Evolutionary conservation across 1,284 basidiomycete species (phyloP).

Genomic region (Somion occarium): DNA sequence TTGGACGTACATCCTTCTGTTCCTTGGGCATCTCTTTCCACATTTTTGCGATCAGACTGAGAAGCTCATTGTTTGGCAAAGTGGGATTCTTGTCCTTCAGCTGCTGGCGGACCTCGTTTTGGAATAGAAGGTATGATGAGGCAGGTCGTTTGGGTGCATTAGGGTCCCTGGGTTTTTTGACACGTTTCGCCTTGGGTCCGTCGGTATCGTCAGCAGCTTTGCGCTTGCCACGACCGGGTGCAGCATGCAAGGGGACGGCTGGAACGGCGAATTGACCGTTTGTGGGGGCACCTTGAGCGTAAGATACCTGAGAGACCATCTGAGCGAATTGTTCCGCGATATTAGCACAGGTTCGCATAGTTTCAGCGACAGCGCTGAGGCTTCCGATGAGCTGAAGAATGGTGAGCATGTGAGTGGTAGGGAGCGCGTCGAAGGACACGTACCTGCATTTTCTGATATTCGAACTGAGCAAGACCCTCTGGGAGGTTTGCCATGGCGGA

Average conservation of each 20-base stretch:
- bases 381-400: conserved; percentile 45
- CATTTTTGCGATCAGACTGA: conserved; percentile 65
- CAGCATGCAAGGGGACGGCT: conserved; percentile 17
- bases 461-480: conserved; percentile 36
- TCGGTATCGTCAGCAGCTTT: conserved; percentile 41
- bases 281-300: conserved; percentile 14
- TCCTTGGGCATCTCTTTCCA: conserved; percentile 70
- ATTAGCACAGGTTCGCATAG: conserved; percentile 54
- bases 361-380: conserved; percentile 48
- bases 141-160: conserved; percentile 93
- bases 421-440: conserved; percentile 12
- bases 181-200: conserved; percentile 37
- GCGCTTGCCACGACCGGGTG: conserved; percentile 41
- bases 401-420: conserved; percentile 7
- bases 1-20: conserved; percentile 64
- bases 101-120: conserved; percentile 82
- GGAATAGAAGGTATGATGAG: conserved; percentile 94
- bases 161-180: conserved; percentile 77
- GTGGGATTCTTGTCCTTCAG: conserved; percentile 64
- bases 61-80: conserved; percentile 69
- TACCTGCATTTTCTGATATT: conserved; percentile 45
- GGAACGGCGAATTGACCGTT: conserved; percentile 22
- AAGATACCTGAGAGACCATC: conserved; percentile 20
- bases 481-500: conserved; percentile 35
- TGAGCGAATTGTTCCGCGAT: conserved; percentile 48